Conservation (phyloP, 345 rosid genomes). For the Citrus reticulata region DNA sequence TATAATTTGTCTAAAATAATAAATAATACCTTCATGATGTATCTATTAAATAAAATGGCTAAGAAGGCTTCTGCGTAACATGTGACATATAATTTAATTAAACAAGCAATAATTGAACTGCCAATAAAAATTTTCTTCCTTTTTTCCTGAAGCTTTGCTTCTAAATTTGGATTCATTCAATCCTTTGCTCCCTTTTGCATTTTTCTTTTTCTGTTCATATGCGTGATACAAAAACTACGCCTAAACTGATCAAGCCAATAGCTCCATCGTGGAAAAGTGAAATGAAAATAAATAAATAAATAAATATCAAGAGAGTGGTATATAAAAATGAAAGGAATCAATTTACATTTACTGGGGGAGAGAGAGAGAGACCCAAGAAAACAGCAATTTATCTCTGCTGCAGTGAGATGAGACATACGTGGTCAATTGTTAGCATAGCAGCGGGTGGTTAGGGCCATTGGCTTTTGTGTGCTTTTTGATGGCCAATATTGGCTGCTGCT, state of each 20-base stretch:
- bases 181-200: slow-evolving; percentile 18
- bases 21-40: no score
- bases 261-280: slow-evolving; percentile 8
- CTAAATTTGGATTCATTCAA: slow-evolving; percentile 18
- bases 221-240: slow-evolving; percentile 19
- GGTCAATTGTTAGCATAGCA: slow-evolving; percentile 28
- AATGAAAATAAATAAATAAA: not conserved
- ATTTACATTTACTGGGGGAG: slow-evolving; percentile 32
- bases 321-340: slow-evolving; percentile 8
- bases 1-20: no score
- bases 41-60: not conserved
- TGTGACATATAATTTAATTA: no score
- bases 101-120: not conserved
- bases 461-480: slow-evolving; percentile 10
- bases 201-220: slow-evolving; percentile 22
- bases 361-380: slow-evolving; percentile 11
- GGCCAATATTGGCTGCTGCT: slow-evolving; percentile 31
- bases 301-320: slow-evolving; percentile 12
- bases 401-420: not conserved
- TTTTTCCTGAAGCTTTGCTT: slow-evolving; percentile 5
- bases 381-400: slow-evolving; percentile 13
- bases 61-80: not conserved
- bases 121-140: not conserved
- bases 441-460: slow-evolving; percentile 29
- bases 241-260: slow-evolving; percentile 11